These are phyloP conservation scores for Skeletonema menzelii DNA, from an alignment of 108 stramenopile genomes.

Conservation along the genomic window DNA sequence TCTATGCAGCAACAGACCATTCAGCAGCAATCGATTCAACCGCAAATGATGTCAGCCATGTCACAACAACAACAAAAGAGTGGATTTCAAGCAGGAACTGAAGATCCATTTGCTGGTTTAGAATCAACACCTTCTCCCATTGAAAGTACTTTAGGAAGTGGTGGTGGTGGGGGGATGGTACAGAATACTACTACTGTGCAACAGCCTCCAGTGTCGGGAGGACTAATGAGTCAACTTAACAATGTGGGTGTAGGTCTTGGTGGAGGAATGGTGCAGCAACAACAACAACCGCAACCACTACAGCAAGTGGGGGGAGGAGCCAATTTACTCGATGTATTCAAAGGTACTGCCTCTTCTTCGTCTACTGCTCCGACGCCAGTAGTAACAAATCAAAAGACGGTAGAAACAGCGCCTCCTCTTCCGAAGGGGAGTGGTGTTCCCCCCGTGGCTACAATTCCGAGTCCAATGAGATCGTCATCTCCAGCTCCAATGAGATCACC, in stretches of 20 bases:
- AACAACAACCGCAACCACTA: background rate
- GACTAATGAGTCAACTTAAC: background rate
- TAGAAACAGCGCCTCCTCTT: constrained; percentile 1
- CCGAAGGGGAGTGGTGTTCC: constrained; percentile 1
- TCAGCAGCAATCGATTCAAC: constrained; percentile 2
- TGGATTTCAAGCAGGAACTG: constrained; percentile 49
- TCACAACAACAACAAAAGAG: constrained; percentile 2
- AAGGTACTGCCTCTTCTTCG: constrained; percentile 6
- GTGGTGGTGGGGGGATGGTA: background rate
- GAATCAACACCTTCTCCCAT: constrained; percentile 29
- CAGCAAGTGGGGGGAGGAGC: background rate
- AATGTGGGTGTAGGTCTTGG: background rate
- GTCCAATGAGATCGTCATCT: background rate
- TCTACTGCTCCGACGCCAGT: background rate
- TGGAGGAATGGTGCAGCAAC: background rate
- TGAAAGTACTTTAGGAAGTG: background rate
- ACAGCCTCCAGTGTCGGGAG: background rate
- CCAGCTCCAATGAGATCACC: background rate
- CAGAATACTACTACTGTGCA: background rate
- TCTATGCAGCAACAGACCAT: background rate
- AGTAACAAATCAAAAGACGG: background rate
- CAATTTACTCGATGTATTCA: constrained; percentile 9
- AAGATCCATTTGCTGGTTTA: constrained; percentile 87
- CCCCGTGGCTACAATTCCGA: background rate
- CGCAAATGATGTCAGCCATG: background rate